These are phyloP conservation scores for Nannizziopsis barbatae DNA, from an alignment of 2,329 filamentous ascomycete species.

Conservation along the genomic window DNA sequence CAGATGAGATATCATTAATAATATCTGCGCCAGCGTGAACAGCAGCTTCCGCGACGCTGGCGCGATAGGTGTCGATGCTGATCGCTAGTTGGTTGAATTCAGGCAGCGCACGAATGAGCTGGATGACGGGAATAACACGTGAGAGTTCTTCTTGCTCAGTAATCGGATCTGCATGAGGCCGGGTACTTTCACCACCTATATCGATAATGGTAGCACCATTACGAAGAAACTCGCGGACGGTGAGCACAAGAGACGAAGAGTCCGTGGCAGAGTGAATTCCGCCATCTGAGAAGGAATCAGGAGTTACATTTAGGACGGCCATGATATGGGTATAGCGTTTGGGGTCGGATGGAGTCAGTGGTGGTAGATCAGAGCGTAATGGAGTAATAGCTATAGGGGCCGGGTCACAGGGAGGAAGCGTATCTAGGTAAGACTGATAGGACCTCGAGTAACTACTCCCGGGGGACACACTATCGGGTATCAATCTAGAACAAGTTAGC, in stretches of 20 bases:
- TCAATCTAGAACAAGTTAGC: constrained; percentile 8
- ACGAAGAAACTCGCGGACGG: constrained; percentile 51
- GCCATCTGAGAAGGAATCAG: constrained; percentile 94
- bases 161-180: constrained; percentile 61
- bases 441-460: constrained; percentile 21
- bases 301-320: constrained; percentile 89
- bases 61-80: constrained; percentile 87
- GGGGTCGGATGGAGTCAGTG: constrained; percentile 48
- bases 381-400: constrained; percentile 31
- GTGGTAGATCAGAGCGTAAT: constrained; percentile 32
- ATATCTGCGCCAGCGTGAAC: constrained; percentile 74
- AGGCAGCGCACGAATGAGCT: constrained; percentile 56
- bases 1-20: constrained; percentile 88
- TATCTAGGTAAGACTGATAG: constrained; percentile 28
- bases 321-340: constrained; percentile 63
- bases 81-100: constrained; percentile 56
- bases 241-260: constrained; percentile 42
- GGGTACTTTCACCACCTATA: constrained; percentile 84
- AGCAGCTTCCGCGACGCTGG: constrained; percentile 65
- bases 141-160: constrained; percentile 60
- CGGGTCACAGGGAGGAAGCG: constrained; percentile 27
- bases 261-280: constrained; percentile 49
- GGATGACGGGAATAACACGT: constrained; percentile 69
- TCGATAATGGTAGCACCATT: constrained; percentile 76
- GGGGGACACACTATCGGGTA: constrained; percentile 26